These are phyloP conservation scores for Grifola frondosa DNA, from an alignment of 1,284 basidiomycete species.

Conservation along the genomic window DNA sequence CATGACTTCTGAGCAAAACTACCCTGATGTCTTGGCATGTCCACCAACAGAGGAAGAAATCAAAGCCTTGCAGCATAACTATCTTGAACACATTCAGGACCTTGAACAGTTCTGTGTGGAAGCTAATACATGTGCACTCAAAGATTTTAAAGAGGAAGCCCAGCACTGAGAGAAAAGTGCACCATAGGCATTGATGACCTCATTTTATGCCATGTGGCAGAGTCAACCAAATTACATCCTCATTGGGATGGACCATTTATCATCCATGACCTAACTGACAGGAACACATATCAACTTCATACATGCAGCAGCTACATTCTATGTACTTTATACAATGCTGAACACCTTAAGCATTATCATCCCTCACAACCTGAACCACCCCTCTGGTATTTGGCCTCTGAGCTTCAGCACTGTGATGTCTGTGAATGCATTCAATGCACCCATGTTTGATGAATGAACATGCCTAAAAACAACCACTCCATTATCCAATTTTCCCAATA, in stretches of 20 bases:
- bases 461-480: no score
- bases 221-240: slow-evolving; percentile 10
- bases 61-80: neutral
- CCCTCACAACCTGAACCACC: slow-evolving; percentile 2
- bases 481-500: no score
- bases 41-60: neutral
- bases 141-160: no score
- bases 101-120: no score
- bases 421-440: no score
- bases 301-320: slow-evolving; percentile 10
- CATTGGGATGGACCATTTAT: slow-evolving; percentile 16
- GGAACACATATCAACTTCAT: slow-evolving; percentile 12
- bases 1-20: neutral
- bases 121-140: no score
- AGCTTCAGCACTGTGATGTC: neutral
- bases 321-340: no score
- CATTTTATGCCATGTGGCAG: no score
- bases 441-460: no score
- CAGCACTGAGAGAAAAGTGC: no score
- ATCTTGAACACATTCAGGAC: neutral
- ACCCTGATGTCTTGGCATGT: neutral
- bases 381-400: slow-evolving; percentile 1
- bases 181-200: no score
- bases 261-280: slow-evolving; percentile 10
- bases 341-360: slow-evolving; percentile 10